Evolutionary conservation across 805 yeast genomes (phyloP).

Genomic region (Candida chauliodis): DNA sequence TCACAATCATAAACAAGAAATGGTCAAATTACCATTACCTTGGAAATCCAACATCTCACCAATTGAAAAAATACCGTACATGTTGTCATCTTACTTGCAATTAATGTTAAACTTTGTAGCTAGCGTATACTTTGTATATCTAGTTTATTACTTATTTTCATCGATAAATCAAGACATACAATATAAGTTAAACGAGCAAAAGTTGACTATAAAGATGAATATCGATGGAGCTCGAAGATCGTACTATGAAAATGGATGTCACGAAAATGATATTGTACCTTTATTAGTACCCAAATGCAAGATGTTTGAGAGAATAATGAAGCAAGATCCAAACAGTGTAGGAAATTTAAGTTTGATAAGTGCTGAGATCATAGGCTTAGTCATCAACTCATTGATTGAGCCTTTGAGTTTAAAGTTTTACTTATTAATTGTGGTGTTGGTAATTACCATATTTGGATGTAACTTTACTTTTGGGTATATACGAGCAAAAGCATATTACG

Average conservation of each 20-base stretch:
- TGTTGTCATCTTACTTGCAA: constrained; percentile 61
- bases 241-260: constrained; percentile 54
- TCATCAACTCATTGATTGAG: constrained; percentile 61
- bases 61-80: constrained; percentile 50
- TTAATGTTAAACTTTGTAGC: constrained; percentile 48
- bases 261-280: constrained; percentile 48
- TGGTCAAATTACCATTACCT: constrained; percentile 47
- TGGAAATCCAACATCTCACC: constrained; percentile 56
- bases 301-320: constrained; percentile 66
- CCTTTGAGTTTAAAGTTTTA: constrained; percentile 65
- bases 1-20: constrained; percentile 4
- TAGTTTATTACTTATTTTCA: constrained; percentile 41
- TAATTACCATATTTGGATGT: constrained; percentile 51
- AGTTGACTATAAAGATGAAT: constrained; percentile 45
- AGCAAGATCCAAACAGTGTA: constrained; percentile 43
- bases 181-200: constrained; percentile 45
- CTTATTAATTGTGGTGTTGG: constrained; percentile 36
- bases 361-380: constrained; percentile 60
- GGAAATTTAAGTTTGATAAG: constrained; percentile 53
- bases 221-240: constrained; percentile 51
- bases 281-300: constrained; percentile 55
- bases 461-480: constrained; percentile 68
- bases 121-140: constrained; percentile 39
- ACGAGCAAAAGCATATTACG: constrained; percentile 51
- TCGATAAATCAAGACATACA: constrained; percentile 55